Evolutionary conservation across 2,329 filamentous ascomycete species (phyloP).

Genomic region (Colletotrichum trifolii): DNA sequence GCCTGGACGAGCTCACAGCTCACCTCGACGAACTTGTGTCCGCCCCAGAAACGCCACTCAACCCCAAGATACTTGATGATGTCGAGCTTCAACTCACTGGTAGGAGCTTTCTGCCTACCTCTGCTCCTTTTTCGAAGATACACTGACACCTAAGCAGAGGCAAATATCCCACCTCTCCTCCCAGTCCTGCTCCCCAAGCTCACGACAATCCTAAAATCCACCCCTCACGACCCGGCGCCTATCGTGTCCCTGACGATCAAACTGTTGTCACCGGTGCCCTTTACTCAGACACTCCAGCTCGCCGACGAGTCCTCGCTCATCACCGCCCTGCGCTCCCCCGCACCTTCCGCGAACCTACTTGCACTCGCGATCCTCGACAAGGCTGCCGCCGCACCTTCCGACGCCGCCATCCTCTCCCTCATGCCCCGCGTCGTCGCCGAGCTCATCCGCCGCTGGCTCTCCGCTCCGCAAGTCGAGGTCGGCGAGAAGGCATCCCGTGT

Average conservation of each 20-base stretch:
- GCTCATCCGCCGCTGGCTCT: conserved; percentile 64
- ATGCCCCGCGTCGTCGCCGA: conserved; percentile 60
- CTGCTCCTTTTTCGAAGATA: conserved; percentile 14
- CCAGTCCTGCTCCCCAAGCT: conserved; percentile 65
- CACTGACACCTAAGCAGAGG: conserved; percentile 48
- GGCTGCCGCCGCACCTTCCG: conserved; percentile 58
- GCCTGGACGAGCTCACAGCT: conserved; percentile 63
- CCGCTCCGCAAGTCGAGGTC: conserved; percentile 63
- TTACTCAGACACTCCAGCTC: conserved; percentile 62
- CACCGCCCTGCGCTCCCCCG: conserved; percentile 63
- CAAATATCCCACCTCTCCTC: conserved; percentile 63
- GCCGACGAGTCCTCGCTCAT: conserved; percentile 63
- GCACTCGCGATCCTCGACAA: conserved; percentile 68
- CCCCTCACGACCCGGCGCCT: conserved; percentile 60
- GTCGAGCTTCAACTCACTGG: conserved; percentile 69
- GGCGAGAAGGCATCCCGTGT: conserved; percentile 63
- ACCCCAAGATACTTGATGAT: conserved; percentile 66
- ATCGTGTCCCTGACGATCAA: conserved; percentile 66
- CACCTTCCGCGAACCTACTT: conserved; percentile 67
- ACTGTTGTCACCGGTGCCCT: conserved; percentile 64
- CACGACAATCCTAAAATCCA: conserved; percentile 62
- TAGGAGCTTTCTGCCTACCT: conserved; percentile 39
- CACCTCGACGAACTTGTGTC: conserved; percentile 64
- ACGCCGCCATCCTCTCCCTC: conserved; percentile 61
- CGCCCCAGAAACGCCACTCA: conserved; percentile 54